Base-by-base conservation (phyloP, 129 eudicot species). In the Mikania micrantha region DNA sequence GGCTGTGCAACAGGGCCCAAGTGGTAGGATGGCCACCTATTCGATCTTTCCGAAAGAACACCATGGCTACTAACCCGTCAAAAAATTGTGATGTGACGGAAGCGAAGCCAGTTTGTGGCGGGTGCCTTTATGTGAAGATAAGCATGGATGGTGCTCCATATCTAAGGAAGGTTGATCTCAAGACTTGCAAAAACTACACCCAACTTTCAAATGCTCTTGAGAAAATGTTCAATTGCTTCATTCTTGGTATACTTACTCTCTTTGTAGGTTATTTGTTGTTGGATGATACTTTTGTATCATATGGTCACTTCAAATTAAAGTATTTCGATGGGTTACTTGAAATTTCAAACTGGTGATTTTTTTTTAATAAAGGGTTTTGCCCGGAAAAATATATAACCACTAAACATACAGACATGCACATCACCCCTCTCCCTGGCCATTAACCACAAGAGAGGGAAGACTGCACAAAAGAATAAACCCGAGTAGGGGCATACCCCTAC, bases 121-220 rank as follows among this genome's bases (percentile, higher is more conserved):
- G 80, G 35, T 88, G 90, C 78, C 84, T 87, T 40, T 94, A 89
- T 81, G 99, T 94, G 17, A 94, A 94, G 80, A 97, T 94, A 65
- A 94, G 99, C 81, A 87, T 94, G 95, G 99, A 94, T 68, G 97
- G 97, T 77, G 97, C 99, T 69, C 99, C 99, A 44, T 94, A 89
- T 70, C 52, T 94, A 66, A 85, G 99, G 74, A 94, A 89, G 78
- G 88, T 94, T 68, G 97, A 94, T 77, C 95, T 94, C 27, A 87
- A 84, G 67, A 85, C 82, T 34, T 94, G 82, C 80, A 50, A 70
- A 48, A 87, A 83, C 83, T 94, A 89, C 64, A 48, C 78, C 5
- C 81, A 85, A 39, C 88, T 94, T 61, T 86, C 99, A 28, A 84
- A 85, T 6, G 95, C 95, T 42, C 93, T 94, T 0, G 85, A 89